These are phyloP conservation scores for Pezicula neosporulosa DNA, from an alignment of 2,329 filamentous ascomycete genomes.

Conservation along the genomic window DNA sequence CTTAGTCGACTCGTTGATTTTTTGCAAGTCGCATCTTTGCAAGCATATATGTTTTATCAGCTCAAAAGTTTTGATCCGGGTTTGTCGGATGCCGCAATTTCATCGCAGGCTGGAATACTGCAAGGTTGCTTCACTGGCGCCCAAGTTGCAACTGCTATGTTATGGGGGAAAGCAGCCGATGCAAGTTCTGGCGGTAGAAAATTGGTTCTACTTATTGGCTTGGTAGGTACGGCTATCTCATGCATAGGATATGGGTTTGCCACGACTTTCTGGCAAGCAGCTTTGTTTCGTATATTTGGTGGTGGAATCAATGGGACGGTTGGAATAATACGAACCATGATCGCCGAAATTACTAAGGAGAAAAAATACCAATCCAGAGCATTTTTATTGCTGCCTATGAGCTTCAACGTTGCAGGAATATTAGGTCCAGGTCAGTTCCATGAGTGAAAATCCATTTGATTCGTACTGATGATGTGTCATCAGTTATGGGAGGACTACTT, in stretches of 20 bases:
- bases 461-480: conserved; percentile 2
- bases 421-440: conserved; percentile 51
- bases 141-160: conserved; percentile 63
- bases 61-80: conserved; percentile 54
- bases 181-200: conserved; percentile 52
- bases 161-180: conserved; percentile 62
- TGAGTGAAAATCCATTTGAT: neutral
- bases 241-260: conserved; percentile 67
- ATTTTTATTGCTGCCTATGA: conserved; percentile 49
- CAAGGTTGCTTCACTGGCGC: conserved; percentile 62
- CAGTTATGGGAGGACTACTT: conserved; percentile 35
- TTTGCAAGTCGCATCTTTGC: conserved; percentile 62
- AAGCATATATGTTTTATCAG: conserved; percentile 70
- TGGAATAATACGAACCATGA: conserved; percentile 69
- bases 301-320: conserved; percentile 68
- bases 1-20: conserved; percentile 71
- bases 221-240: conserved; percentile 58
- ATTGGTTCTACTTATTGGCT: conserved; percentile 58
- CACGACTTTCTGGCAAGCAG: conserved; percentile 51
- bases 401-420: conserved; percentile 56
- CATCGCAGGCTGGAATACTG: conserved; percentile 62
- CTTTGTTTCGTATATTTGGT: conserved; percentile 56
- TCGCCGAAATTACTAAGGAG: conserved; percentile 65
- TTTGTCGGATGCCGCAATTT: conserved; percentile 40
- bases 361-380: conserved; percentile 52